A percentile compares a stretch with the other conserved stretches of the same genome.
Conservation (phyloP, 306 rosid genomes). For the Canavalia ensiformis region DNA sequence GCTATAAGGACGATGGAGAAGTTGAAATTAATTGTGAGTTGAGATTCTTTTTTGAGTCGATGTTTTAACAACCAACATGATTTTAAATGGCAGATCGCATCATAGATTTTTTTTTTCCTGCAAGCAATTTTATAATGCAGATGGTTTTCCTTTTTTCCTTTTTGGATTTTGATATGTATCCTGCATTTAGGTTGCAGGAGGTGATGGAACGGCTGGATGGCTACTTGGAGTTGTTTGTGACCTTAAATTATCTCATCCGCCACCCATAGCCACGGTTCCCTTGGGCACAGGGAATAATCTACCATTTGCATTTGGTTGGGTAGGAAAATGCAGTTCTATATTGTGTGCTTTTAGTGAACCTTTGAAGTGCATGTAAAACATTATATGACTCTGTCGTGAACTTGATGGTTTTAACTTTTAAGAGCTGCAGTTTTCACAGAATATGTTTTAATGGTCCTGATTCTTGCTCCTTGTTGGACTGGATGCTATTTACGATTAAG, state of each 20-base stretch:
- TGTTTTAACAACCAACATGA: neutral
- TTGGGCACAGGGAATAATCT: conserved; percentile 98
- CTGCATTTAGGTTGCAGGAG: conserved; percentile 90
- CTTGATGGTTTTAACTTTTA: conserved; percentile 12
- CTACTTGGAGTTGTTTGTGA: conserved; percentile 98
- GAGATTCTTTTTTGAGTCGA: neutral
- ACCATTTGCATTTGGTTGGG: conserved; percentile 99
- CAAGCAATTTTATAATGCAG: conserved; percentile 26
- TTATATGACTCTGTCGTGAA: conserved; percentile 9
- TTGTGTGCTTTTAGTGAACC: conserved; percentile 35
- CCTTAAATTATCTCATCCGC: conserved; percentile 82
- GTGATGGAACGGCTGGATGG: conserved; percentile 99
- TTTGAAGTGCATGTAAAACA: neutral
- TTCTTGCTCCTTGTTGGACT: conserved; percentile 13
- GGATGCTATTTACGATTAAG: conserved; percentile 27
- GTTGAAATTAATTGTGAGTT: conserved; percentile 85
- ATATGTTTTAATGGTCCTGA: neutral
- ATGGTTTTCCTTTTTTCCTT: neutral
- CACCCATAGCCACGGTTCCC: conserved; percentile 92
- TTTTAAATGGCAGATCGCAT: neutral
- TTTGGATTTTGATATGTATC: conserved; percentile 25
- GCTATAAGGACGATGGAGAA: conserved; percentile 64
- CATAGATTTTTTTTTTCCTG: neutral
- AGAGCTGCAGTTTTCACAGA: neutral
- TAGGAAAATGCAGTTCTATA: conserved; percentile 50